Conservation (phyloP, 306 rosid species). For the Ammopiptanthus mongolicus region DNA sequence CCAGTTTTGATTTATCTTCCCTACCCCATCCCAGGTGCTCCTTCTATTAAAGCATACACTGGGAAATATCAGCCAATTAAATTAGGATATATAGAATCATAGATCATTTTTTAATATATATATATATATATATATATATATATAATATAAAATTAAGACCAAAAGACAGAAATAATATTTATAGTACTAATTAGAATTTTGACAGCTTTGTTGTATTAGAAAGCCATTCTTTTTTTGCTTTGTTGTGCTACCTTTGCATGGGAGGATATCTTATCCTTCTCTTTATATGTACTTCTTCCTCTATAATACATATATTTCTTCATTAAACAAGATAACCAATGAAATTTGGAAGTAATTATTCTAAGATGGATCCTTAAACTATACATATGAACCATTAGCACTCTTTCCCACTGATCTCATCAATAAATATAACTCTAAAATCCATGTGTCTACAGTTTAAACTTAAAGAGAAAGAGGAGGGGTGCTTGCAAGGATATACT, state of each 20-base stretch:
- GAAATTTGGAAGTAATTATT: background rate
- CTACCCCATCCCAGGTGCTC: too few species aligned
- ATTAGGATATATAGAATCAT: background rate
- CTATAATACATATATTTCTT: background rate
- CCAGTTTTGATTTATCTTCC: background rate
- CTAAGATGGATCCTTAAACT: background rate
- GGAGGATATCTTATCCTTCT: background rate
- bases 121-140: too few species aligned
- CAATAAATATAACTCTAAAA: background rate
- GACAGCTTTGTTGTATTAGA: background rate
- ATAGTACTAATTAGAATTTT: background rate
- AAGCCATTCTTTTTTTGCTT: background rate
- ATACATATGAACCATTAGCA: background rate
- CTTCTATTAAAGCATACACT: background rate
- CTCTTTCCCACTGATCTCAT: background rate
- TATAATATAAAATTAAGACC: too few species aligned
- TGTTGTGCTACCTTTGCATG: background rate
- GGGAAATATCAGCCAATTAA: background rate
- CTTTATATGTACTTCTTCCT: background rate
- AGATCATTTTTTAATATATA: background rate
- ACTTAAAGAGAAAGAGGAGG: background rate
- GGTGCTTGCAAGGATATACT: slow-evolving; percentile 24
- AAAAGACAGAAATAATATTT: too few species aligned
- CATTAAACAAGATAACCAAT: background rate
- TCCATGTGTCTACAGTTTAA: background rate